Conservation (phyloP, 169 alveolate species). For the Plasmodium inui region DNA sequence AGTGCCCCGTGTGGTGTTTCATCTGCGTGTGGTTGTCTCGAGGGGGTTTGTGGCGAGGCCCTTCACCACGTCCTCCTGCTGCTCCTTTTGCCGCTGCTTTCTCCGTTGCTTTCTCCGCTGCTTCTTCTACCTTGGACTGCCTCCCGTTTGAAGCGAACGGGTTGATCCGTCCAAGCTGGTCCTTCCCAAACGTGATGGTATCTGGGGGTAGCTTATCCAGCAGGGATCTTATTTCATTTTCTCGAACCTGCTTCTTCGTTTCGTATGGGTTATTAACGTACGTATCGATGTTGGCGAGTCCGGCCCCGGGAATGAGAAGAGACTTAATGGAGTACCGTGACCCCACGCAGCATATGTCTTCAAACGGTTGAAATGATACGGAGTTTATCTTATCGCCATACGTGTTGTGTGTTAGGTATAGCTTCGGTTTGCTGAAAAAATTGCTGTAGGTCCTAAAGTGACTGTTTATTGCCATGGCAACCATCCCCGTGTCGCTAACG, state of each 20-base stretch:
- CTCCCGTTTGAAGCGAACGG: neutral
- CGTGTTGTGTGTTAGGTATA: conserved; percentile 54
- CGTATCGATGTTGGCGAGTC: conserved; percentile 94
- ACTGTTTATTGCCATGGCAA: conserved; percentile 80
- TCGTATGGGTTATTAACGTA: conserved; percentile 85
- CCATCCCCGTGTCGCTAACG: conserved; percentile 56
- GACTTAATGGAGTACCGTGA: conserved; percentile 90
- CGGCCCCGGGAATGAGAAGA: conserved; percentile 95
- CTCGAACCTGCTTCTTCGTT: conserved; percentile 87
- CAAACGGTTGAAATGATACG: conserved; percentile 92
- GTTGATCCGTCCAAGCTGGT: conserved; percentile 91
- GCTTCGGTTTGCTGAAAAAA: conserved; percentile 28
- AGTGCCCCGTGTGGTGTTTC: neutral
- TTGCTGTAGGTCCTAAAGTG: conserved; percentile 76
- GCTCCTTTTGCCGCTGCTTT: neutral
- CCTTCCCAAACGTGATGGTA: conserved; percentile 90
- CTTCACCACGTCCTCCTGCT: neutral
- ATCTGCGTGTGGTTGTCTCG: too few species aligned
- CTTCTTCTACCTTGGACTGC: too few species aligned
- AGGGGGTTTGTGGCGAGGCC: neutral
- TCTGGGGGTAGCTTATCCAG: conserved; percentile 95
- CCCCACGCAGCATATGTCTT: conserved; percentile 96
- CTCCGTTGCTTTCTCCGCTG: too few species aligned
- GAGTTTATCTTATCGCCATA: conserved; percentile 81
- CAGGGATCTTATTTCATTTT: conserved; percentile 91